Evolutionary conservation across 2,329 filamentous ascomycete genomes (phyloP).

Genomic region (Pestalotiopsis sp.): DNA sequence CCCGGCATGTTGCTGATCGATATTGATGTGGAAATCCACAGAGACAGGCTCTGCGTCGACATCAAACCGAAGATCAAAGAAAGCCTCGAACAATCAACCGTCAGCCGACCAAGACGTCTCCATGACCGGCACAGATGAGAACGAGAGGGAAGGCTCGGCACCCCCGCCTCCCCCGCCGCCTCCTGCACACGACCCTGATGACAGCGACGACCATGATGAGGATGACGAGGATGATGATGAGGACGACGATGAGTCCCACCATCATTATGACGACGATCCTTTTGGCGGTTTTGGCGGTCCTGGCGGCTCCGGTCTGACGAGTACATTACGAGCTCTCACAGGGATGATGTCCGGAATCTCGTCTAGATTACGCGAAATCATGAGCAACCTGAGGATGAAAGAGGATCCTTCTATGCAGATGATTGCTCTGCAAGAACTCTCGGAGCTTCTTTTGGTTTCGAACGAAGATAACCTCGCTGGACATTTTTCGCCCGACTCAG

Average conservation of each 20-base stretch:
- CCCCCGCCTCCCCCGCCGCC: slow-evolving; percentile 47
- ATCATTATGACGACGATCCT: slow-evolving; percentile 69
- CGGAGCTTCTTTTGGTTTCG: slow-evolving; percentile 89
- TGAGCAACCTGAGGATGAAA: slow-evolving; percentile 77
- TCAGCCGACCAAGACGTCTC: slow-evolving; percentile 63
- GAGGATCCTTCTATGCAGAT: slow-evolving; percentile 87
- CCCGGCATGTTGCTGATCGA: background rate
- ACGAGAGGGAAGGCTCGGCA: slow-evolving; percentile 40
- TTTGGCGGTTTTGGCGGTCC: slow-evolving; percentile 71
- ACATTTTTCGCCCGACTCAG: slow-evolving; percentile 91
- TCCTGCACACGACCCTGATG: slow-evolving; percentile 41
- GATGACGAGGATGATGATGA: slow-evolving; percentile 49
- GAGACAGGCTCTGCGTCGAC: slow-evolving; percentile 39
- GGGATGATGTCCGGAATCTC: slow-evolving; percentile 91
- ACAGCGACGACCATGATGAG: slow-evolving; percentile 18
- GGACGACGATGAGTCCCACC: slow-evolving; percentile 56
- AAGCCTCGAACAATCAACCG: slow-evolving; percentile 49
- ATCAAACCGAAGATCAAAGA: slow-evolving; percentile 54
- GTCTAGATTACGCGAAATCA: slow-evolving; percentile 75
- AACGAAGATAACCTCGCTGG: slow-evolving; percentile 96
- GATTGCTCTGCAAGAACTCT: slow-evolving; percentile 90
- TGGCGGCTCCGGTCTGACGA: slow-evolving; percentile 70
- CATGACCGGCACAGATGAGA: slow-evolving; percentile 72
- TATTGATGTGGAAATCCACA: slow-evolving; percentile 22
- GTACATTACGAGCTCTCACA: slow-evolving; percentile 81